A percentile compares a stretch with the other conserved stretches of the same genome.
These are phyloP conservation scores for Solanum piurae DNA, from an alignment of 257 asterid species.

Conservation along the genomic window DNA sequence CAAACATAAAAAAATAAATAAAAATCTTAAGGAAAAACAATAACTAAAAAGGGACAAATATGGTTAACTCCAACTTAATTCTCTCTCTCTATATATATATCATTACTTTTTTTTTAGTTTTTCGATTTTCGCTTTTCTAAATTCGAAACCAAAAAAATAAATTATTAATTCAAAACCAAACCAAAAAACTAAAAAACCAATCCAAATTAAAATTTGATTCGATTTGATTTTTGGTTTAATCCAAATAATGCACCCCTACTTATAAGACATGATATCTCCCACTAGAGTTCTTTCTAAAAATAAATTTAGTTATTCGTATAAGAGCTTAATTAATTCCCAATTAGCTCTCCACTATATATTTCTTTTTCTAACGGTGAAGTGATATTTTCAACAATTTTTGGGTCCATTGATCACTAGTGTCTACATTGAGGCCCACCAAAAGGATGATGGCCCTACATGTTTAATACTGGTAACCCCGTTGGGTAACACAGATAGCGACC, in stretches of 20 bases:
- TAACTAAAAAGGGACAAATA: too few species aligned
- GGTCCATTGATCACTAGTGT: background rate
- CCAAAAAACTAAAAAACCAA: too few species aligned
- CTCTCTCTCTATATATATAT: too few species aligned
- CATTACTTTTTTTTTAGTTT: too few species aligned
- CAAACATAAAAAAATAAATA: too few species aligned
- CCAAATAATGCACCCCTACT: background rate
- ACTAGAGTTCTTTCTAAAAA: background rate
- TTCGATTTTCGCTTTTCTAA: too few species aligned
- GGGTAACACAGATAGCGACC: constrained; percentile 34
- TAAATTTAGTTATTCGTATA: background rate
- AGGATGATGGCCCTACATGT: constrained; percentile 35
- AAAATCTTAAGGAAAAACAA: too few species aligned
- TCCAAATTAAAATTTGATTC: too few species aligned
- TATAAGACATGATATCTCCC: background rate
- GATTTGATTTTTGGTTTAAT: too few species aligned
- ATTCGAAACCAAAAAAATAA: too few species aligned
- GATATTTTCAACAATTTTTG: background rate
- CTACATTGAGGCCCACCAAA: constrained; percentile 11
- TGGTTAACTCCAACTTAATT: too few species aligned
- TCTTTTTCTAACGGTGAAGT: background rate
- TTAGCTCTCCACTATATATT: background rate
- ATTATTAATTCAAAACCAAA: too few species aligned
- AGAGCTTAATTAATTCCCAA: background rate
- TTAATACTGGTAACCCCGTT: constrained; percentile 40